Evolutionary conservation across 306 rosid species (phyloP), one percentile per base, ranked within the genome.

Genomic region (Pyrus pyrifolia): DNA sequence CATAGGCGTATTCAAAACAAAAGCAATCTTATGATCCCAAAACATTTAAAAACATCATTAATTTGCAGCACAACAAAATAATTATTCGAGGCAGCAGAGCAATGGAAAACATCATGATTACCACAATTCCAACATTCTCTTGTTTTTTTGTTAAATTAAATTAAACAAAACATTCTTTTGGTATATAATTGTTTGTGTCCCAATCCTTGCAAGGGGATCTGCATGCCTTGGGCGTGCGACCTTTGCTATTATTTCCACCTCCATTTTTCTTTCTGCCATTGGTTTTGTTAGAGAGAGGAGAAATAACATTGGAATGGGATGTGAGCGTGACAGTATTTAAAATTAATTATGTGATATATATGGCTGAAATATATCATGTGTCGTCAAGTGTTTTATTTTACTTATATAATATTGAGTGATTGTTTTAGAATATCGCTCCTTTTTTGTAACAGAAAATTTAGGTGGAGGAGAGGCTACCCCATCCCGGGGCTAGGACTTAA

Each of bases 61-160:
- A 83, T 5, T 51, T 83, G 81, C 87, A 82, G 81, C 76, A 83
- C 87, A 88, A 85, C 97, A 87, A 86, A 87, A 93, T 89, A 77
- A 90, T 87, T 88, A 87, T 80, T 73, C 84, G 79, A 59, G 78
- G 70, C 51, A 84, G 82, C 78, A 82, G 84, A 80, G 78, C 80
- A 78, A 82, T 63, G 87, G 78, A 79, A 69, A 80, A 87, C 96
- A 90, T 78, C 84, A 93, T 90, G 83, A 93, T 92, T 83, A 73
- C 81, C 76, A 53, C 83, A 82, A 82, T 84, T 85, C 85, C 83
- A 68, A 73, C 51, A 66, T 63, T n/a, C 33, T 72, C 52, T 53
- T 63, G n/a, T 22, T 35, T 35, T 35, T 44, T 53, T 12, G 51
- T 2, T 18, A 66, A 62, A 75, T 69, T 51, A 69, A 59, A 81